Evolutionary conservation across 2,329 filamentous ascomycete species (phyloP), one percentile per base, ranked within the genome.

Genomic region (Didymella exigua): DNA sequence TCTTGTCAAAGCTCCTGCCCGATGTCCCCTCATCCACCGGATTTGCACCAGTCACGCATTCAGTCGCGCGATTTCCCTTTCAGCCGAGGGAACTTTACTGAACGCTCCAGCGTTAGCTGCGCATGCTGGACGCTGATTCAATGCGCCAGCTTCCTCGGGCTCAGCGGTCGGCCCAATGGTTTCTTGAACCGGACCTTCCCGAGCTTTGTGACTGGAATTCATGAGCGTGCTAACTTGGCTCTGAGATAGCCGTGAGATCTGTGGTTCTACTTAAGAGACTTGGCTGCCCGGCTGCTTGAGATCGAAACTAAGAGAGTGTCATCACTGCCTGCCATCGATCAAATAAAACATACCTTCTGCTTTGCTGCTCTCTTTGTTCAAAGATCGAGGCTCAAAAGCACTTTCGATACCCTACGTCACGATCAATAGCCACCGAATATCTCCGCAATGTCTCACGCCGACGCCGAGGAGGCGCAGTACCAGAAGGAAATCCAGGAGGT

Each of bases 401-500:
- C 24, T 38, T 4, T 41, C 40, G n/a, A 24, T 30, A 33, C 29
- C 18, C 49, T n/a, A 54, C 18, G 19, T 44, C 54, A 66, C 50
- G 33, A n/a, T 34, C 29, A n/a, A 49, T 24, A 41, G 9, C 16
- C 8, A n/a, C 16, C 8, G 21, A 33, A 23, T 13, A 46, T 19
- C 11, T 24, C 11, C 23, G 43, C 18, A 36, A 74, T 74, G 71
- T 64, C 71, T 27, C 67, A 70, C 56, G 65, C 71, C 36, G 85
- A 89, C 54, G 84, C 88, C 21, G 89, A 92, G 70, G 88, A 93
- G 76, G 76, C 89, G 68, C 79, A 87, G 70, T 96, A 89, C 79
- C 82, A 86, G 70, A 84, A 89, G 65, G 95, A 99, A 75, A 91
- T 98, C 56, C 86, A 89, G 69, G 86, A 89, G 64, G 89, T 98